These are phyloP conservation scores for Saccharomyces hybrid DNA, from an alignment of 1,139 yeast species.

Conservation along the genomic window DNA sequence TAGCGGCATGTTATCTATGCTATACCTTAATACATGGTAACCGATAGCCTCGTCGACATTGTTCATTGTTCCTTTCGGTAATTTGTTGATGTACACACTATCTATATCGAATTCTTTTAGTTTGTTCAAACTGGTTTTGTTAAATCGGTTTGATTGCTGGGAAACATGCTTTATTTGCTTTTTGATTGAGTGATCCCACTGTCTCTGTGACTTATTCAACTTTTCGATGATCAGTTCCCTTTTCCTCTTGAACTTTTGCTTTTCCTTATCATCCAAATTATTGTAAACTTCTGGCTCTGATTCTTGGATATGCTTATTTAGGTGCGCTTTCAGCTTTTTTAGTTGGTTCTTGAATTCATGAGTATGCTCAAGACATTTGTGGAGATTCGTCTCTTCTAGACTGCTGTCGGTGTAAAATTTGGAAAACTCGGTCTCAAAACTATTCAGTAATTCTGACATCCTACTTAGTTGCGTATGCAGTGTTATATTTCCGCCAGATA, in stretches of 20 bases:
- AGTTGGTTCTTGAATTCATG: slow-evolving; percentile 28
- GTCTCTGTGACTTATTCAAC: slow-evolving; percentile 20
- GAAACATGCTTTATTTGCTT: slow-evolving; percentile 26
- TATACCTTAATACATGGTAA: slow-evolving; percentile 27
- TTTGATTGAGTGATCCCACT: slow-evolving; percentile 30
- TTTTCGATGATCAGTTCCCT: slow-evolving; percentile 26
- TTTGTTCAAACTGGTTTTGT: slow-evolving; percentile 31
- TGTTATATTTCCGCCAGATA: not conserved
- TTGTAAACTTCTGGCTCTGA: slow-evolving; percentile 8
- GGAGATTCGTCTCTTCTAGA: slow-evolving; percentile 11
- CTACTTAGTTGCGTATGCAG: not conserved
- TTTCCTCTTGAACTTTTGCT: slow-evolving; percentile 16
- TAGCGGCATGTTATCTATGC: slow-evolving; percentile 16
- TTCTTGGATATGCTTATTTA: slow-evolving; percentile 27
- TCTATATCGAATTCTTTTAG: slow-evolving; percentile 33
- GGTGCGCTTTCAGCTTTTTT: slow-evolving; percentile 29
- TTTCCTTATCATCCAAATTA: slow-evolving; percentile 4
- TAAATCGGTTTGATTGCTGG: slow-evolving; percentile 28
- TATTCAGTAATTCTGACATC: slow-evolving; percentile 17
- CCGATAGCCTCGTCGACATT: slow-evolving; percentile 25
- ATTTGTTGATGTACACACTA: slow-evolving; percentile 35
- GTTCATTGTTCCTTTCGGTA: slow-evolving; percentile 21
- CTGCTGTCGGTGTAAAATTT: slow-evolving; percentile 15
- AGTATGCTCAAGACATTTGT: slow-evolving; percentile 24
- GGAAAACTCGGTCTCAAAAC: slow-evolving; percentile 15